phyloP scores from a whole-genome alignment of 2,329 filamentous ascomycete genomes.

The Arachnopeziza araneosa region DNA sequence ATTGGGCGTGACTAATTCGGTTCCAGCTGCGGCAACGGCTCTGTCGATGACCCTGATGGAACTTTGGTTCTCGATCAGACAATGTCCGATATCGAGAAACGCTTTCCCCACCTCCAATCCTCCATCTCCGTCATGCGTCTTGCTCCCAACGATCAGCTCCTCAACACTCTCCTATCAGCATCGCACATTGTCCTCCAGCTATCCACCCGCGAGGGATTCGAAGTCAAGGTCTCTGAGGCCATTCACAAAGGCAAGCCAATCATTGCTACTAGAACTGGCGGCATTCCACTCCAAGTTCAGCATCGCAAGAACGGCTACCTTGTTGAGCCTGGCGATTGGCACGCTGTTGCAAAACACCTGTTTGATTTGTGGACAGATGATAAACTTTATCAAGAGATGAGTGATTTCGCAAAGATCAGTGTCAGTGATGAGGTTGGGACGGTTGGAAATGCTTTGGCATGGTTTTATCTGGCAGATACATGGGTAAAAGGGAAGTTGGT shows the following conservation, averaged over 20 bases:
- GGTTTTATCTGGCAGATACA: slow-evolving; percentile 71
- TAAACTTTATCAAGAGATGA: slow-evolving; percentile 61
- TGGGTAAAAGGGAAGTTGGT: slow-evolving; percentile 50
- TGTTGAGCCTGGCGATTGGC: slow-evolving; percentile 64
- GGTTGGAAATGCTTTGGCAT: slow-evolving; percentile 69
- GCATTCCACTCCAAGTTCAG: slow-evolving; percentile 73
- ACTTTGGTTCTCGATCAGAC: slow-evolving; percentile 67
- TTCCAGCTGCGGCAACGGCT: slow-evolving; percentile 64
- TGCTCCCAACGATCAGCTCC: slow-evolving; percentile 71
- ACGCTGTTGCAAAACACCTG: slow-evolving; percentile 63
- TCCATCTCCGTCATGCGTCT: slow-evolving; percentile 73
- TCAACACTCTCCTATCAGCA: slow-evolving; percentile 70
- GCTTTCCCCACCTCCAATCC: slow-evolving; percentile 55
- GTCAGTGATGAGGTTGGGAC: slow-evolving; percentile 80
- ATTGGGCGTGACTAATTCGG: neutral
- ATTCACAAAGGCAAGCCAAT: slow-evolving; percentile 74
- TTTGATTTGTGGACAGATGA: slow-evolving; percentile 60
- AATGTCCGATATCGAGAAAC: slow-evolving; percentile 57
- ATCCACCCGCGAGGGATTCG: slow-evolving; percentile 76
- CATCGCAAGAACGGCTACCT: slow-evolving; percentile 68
- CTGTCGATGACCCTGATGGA: slow-evolving; percentile 75
- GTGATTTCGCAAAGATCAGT: slow-evolving; percentile 53
- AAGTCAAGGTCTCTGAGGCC: slow-evolving; percentile 81
- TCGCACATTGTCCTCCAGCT: slow-evolving; percentile 72
- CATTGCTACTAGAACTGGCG: slow-evolving; percentile 70